A percentile compares a stretch with the other conserved stretches of the same genome.
phyloP scores from a whole-genome alignment of 495 filamentous ascomycete genomes.

The Trichoderma virens region DNA sequence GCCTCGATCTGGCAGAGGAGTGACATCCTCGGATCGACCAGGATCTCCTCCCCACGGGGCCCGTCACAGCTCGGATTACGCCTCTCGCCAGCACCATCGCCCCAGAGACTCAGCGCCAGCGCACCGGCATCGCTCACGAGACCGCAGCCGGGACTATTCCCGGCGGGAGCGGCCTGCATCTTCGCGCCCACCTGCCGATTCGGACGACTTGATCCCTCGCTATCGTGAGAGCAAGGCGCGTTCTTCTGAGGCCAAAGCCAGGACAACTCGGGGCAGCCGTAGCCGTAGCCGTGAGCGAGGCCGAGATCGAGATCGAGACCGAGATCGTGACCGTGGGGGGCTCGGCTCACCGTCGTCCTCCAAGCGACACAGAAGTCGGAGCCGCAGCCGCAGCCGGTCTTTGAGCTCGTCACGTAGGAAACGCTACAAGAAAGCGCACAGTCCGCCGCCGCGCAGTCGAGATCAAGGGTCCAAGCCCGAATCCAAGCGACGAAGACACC shows the following conservation, averaged over 20 bases:
- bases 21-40: conserved; percentile 12
- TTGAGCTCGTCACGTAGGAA: conserved; percentile 3
- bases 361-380: conserved; percentile 5
- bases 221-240: conserved; percentile 2
- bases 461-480: conserved; percentile 4
- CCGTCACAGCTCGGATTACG: conserved; percentile 7
- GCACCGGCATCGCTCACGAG: conserved; percentile 42
- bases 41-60: conserved; percentile 14
- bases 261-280: not conserved
- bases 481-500: not conserved
- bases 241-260: not conserved
- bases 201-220: not conserved
- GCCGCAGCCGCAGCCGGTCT: not conserved
- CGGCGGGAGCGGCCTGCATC: conserved; percentile 12
- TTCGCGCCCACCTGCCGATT: not conserved
- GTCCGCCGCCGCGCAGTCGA: not conserved
- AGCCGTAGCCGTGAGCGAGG: not conserved
- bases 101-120: conserved; percentile 13
- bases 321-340: not conserved
- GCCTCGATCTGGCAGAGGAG: conserved; percentile 11
- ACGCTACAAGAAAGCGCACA: not conserved
- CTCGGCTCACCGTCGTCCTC: not conserved
- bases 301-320: not conserved
- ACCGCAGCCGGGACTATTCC: conserved; percentile 35
- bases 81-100: conserved; percentile 8